Evolutionary conservation across 2,329 filamentous ascomycete genomes (phyloP).

Genomic region (Fusarium acutatum): DNA sequence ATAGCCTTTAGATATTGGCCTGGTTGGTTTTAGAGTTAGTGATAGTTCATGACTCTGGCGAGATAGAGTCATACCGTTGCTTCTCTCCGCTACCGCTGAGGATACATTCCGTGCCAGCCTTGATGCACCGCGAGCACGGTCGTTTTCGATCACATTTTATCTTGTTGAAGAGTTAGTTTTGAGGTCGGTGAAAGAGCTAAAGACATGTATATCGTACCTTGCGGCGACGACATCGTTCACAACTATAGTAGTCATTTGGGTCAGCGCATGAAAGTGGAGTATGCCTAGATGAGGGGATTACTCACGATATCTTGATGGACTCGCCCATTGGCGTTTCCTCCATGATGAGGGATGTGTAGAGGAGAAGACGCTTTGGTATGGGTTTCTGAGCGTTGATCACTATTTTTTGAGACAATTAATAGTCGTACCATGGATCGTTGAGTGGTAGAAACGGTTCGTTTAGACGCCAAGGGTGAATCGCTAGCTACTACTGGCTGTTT

Average conservation of each 20-base stretch:
- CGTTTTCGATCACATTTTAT: conserved; percentile 62
- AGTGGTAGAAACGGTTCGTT: conserved; percentile 15
- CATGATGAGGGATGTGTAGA: conserved; percentile 26
- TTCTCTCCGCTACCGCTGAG: conserved; percentile 53
- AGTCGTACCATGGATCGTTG: not conserved
- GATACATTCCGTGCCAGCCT: conserved; percentile 52
- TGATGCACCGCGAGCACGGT: conserved; percentile 60
- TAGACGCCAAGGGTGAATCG: conserved; percentile 21
- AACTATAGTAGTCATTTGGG: conserved; percentile 42
- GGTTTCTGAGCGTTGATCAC: not conserved
- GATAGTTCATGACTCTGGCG: not conserved
- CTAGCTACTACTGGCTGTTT: not conserved
- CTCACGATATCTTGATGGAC: conserved; percentile 50
- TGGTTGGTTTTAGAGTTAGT: conserved; percentile 29
- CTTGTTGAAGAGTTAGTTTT: conserved; percentile 39
- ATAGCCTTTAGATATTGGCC: conserved; percentile 55
- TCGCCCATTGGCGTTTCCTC: conserved; percentile 48
- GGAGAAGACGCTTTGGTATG: not conserved
- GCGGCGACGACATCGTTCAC: conserved; percentile 54
- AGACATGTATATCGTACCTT: conserved; percentile 45
- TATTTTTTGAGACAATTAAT: not conserved
- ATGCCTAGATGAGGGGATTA: conserved; percentile 18
- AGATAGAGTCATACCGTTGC: conserved; percentile 46
- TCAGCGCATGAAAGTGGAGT: conserved; percentile 6
- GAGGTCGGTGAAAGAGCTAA: not conserved